Base-by-base conservation (phyloP, 2,329 filamentous ascomycete species). In the Botrytis fabae region DNA sequence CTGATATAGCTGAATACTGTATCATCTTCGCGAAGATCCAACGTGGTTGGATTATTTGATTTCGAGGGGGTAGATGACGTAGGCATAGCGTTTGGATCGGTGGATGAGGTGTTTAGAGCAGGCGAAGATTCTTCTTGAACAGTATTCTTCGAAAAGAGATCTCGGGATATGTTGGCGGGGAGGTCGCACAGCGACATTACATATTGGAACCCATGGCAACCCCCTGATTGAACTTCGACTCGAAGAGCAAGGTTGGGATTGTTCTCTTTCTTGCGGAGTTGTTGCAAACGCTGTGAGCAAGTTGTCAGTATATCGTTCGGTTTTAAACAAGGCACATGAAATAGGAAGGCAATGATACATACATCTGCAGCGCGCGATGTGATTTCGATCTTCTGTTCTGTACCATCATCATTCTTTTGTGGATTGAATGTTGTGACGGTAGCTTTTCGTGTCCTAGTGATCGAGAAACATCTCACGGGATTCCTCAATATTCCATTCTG, bases 131-230 rank as follows among this genome's bases (percentile, higher is more conserved):
- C 75, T 64, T 75, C 64, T 61, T 63, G 44, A 16, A 69, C 16
- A 18, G 48, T 5, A 14, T 35, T 32, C 32, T n/a, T 35, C 12
- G 60, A 44, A n/a, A 72, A 72, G 25, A 72, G 16, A 59, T 48
- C 70, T 40, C 62, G 70, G 44, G 70, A 60, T 7, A 81, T 78
- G 0, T 76, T 71, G 5, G 76, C 57, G 0, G 89, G 89, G 1
- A 91, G 83, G 0, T 88, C 89, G 3, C 93, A 91, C 6, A 98
- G 87, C 25, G 91, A 93, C 93, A 99, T 97, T 64, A 97, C 85
- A 81, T 99, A 99, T 82, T 99, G 96, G 82, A 99, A 99, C 68
- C 96, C 96, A 83, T 99, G 96, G 82, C 96, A 99, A 72, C 96
- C 96, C 76, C 96, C 96, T 73, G 92, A 94, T 80, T 97, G 94